Base-by-base conservation (phyloP, 1,284 basidiomycete genomes). In the Boletus semigastroideus region DNA sequence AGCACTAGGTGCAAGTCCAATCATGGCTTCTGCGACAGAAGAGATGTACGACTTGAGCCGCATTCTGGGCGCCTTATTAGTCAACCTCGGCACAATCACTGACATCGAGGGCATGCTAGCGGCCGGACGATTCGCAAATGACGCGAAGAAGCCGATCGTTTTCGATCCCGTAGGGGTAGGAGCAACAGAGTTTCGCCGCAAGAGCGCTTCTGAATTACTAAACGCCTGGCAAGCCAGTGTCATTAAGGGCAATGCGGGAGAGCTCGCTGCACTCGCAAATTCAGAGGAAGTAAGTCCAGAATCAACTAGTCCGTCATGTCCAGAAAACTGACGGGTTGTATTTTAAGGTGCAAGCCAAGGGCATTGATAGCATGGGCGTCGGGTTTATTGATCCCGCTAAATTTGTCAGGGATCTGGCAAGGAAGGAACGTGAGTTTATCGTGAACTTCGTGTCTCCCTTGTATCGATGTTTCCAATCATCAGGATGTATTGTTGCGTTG, bases 151-250 rank as follows among this genome's bases (percentile, higher is more conserved):
- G 64, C 94, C 94, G 0, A 72, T 98, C 4, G 79, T 98, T 0
- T 92, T 97, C 58, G 95, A 98, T 69, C 95, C 95, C 2, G 96
- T 98, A 5, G 96, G 94, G 4, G 83, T 95, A 0, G 94, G 94
- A 7, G 94, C 95, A 1, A 92, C 91, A 5, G 59, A 70, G 1
- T 92, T 85, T 67, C 79, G 95, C 37, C 82, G 82, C 57, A 71
- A 75, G 16, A 79, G 78, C 13, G 82, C 85, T 8, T 33, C 67
- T 84, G 90, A 86, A 50, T 78, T 98, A 13, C 73, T 98, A n/a
- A 79, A 90, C 56, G 73, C 79, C 42, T 96, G 90, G 80, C 94
- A 98, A 68, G 84, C 90, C 16, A 89, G 88, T 17, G 87, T 97
- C 17, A 94, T 98, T 73, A 98, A 98, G 71, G 96, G 95, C 6